phyloP scores from a whole-genome alignment of 2,329 filamentous ascomycete genomes.

The Biscogniauxia mediterranea region DNA sequence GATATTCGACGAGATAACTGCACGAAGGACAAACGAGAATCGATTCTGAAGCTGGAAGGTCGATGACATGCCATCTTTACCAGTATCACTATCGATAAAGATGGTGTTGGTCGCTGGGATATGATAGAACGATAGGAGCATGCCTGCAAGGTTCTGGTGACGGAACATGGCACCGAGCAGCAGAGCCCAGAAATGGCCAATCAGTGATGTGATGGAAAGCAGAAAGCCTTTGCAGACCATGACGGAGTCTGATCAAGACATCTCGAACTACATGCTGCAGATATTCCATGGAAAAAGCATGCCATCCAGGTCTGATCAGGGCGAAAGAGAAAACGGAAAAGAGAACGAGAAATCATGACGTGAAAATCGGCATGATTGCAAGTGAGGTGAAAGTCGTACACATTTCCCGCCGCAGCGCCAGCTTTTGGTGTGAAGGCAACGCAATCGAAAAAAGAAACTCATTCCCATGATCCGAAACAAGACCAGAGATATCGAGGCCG shows the following conservation, averaged over 20 bases:
- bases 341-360: conserved; percentile 22
- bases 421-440: conserved; percentile 28
- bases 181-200: conserved; percentile 2
- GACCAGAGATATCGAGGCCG: conserved; percentile 31
- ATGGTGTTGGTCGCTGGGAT: background rate
- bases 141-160: conserved; percentile 8
- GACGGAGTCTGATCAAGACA: conserved; percentile 14
- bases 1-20: conserved; percentile 15
- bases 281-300: conserved; percentile 17
- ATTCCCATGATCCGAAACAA: conserved; percentile 16
- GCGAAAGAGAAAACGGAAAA: conserved; percentile 15
- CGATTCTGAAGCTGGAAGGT: background rate
- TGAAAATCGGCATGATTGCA: conserved; percentile 24
- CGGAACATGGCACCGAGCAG: conserved; percentile 5
- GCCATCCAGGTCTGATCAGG: conserved; percentile 16
- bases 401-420: conserved; percentile 21
- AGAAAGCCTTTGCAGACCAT: too few relatives aligned
- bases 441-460: conserved; percentile 21
- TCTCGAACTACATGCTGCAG: conserved; percentile 21
- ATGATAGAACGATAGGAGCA: conserved; percentile 8
- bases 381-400: conserved; percentile 24
- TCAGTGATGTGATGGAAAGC: conserved; percentile 9
- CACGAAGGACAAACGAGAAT: conserved; percentile 19
- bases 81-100: background rate
- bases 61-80: background rate